Conservation (phyloP, 495 filamentous ascomycete genomes). For the Amorphotheca resinae region DNA sequence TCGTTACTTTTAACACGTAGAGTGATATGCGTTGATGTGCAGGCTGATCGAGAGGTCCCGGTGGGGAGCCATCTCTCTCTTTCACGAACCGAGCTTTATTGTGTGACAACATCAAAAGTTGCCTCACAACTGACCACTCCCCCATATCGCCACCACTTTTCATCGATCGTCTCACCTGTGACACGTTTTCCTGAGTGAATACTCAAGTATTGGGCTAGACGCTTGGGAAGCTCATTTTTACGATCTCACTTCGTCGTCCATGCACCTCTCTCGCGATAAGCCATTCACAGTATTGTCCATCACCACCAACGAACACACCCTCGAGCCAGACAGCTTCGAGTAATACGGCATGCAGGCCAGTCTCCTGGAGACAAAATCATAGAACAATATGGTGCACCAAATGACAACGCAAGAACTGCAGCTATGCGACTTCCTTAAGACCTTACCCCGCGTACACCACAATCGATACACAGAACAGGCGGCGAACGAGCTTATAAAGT, state of each 20-base stretch:
- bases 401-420: slow-evolving; percentile 64
- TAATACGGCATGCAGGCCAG: background rate
- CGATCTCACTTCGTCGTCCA: background rate
- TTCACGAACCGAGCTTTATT: too few species aligned
- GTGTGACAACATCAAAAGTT: slow-evolving; percentile 1
- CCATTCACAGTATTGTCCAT: background rate
- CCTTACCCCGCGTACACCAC: slow-evolving; percentile 52
- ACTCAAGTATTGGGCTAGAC: too few species aligned
- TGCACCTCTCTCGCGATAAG: background rate
- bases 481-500: slow-evolving; percentile 52
- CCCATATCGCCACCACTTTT: too few species aligned
- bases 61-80: too few species aligned
- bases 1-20: background rate
- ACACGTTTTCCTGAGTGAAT: too few species aligned
- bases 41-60: too few species aligned
- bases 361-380: too few species aligned
- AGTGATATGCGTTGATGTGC: background rate
- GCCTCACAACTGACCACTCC: background rate
- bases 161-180: too few species aligned
- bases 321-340: too few species aligned
- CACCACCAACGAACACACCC: background rate
- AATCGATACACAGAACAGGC: slow-evolving; percentile 64
- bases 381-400: background rate
- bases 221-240: too few species aligned
- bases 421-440: slow-evolving; percentile 63